Base-by-base conservation (phyloP, 2,329 filamentous ascomycete species). In the Fusarium subtropicale region DNA sequence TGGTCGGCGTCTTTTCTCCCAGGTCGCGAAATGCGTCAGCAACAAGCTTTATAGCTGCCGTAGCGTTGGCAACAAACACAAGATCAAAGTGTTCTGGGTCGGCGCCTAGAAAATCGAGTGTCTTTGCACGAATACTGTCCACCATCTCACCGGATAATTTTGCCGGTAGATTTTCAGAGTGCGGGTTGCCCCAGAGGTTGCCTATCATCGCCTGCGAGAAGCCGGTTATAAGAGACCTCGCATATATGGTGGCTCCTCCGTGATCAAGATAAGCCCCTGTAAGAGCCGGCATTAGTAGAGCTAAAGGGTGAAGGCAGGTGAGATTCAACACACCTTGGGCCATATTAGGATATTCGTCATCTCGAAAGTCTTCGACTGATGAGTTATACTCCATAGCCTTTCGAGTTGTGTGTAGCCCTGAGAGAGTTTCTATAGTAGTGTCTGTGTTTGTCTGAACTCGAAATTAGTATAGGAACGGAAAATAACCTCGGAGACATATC, bases 101-200 rank as follows among this genome's bases (percentile, higher is more conserved):
- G 20, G 88, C 88, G 44, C 86, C 85, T 64, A 90, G 84, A 76
- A 90, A 89, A 5, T 76, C 75, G 15, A 90, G 81, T 20, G 87
- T 81, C 59, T 84, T 83, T 59, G 82, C 79, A 16, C 88, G 82
- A 10, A 88, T 81, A 26, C 83, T 80, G 66, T 90, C 86, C 34
- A 91, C 85, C 60, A 85, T 80, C 30, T 86, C 82, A 7, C 87
- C 87, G 2, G 87, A 85, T 22, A 86, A 78, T 57, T 84, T 85
- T 16, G 88, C 88, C 0, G 88, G 87, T 18, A 83, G 80, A 38
- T 88, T 89, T 68, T 87, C 83, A 2, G 90, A 91, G 75, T 92
- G 90, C 3, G 90, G 90, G 70, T 92, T 92, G 13, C 89, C 89
- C 71, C 90, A 89, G n/a, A 91, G 81, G 64, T 84, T 86, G 34